phyloP scores from a whole-genome alignment of 1,284 basidiomycete genomes.

The Leucoagaricus sp. region DNA sequence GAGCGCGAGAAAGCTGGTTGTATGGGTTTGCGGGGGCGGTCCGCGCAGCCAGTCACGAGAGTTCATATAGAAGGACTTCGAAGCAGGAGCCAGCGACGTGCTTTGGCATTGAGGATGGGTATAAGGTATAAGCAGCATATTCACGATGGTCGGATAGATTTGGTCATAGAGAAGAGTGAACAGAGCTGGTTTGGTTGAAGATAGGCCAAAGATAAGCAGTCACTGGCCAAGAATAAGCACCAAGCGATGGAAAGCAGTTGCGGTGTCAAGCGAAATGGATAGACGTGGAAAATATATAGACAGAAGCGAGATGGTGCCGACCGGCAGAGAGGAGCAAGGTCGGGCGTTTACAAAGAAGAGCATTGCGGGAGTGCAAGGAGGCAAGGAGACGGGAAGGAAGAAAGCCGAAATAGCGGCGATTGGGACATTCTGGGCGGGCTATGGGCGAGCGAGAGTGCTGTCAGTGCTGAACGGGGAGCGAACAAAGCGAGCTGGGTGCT shows the following conservation, averaged over 20 bases:
- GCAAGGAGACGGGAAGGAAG: neutral
- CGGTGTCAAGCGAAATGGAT: neutral
- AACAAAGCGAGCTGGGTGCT: neutral
- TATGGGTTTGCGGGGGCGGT: neutral
- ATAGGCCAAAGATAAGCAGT: conserved; percentile 2
- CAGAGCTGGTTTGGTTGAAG: neutral
- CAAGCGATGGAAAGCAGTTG: too few species aligned
- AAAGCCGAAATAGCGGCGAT: neutral
- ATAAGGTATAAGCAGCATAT: neutral
- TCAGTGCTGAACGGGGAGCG: neutral
- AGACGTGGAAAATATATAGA: neutral
- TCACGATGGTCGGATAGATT: neutral
- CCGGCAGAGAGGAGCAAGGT: neutral
- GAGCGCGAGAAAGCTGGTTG: neutral
- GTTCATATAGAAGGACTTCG: neutral
- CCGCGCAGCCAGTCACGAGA: conserved; percentile 3
- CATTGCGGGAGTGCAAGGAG: neutral
- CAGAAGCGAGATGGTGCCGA: conserved; percentile 1
- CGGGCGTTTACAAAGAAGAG: neutral
- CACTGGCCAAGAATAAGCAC: neutral
- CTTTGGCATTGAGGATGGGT: neutral
- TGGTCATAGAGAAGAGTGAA: neutral
- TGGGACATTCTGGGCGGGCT: neutral
- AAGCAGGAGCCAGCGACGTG: neutral
- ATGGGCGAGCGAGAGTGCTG: neutral